Evolutionary conservation across 768 basidiomycete species (phyloP), one percentile per base, ranked within the genome.

Genomic region (Gymnopilus junonius): DNA sequence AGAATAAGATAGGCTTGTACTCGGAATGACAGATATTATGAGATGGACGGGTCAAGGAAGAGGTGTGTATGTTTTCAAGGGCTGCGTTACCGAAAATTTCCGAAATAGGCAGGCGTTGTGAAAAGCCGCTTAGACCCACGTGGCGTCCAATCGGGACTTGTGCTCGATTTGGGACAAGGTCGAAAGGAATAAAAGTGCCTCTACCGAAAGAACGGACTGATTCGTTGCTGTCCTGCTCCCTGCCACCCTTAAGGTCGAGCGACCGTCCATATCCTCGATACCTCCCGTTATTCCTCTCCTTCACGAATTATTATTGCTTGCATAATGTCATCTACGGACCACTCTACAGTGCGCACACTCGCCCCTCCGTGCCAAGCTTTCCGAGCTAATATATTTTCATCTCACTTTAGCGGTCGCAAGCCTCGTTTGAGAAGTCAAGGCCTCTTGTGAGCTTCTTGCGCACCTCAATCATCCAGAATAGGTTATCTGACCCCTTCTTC

Each of bases 311-410:
- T 58, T 62, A 37, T 35, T 45, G 32, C 48, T 15, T n/a, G 67
- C 62, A 65, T 66, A 55, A 75, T 77, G 73, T 78, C 75, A 61
- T 75, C 77, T 17, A 51, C 48, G 23, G 77, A 78, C 67, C 79
- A 77, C 63, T 81, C 78, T 57, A 71, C 71, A 65, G 79, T 80
- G 56, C 35, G 31, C n/a, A 45, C 39, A 48, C 35, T 46, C n/a
- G 37, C 35, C n/a, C 27, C 25, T 50, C 14, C 20, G 3, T 31
- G 21, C 34, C 12, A 17, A 31, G 50, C 29, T 48, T 15, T 25
- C 54, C 23, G 35, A 48, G 46, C 60, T 62, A 34, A 69, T 62
- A 42, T 27, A 32, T 51, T 51, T 51, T 51, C 48, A 51, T 27
- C 54, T 59, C 21, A 51, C 60, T 57, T 55, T 34, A 40, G 35